Evolutionary conservation across 371 early-diverging fungal species (phyloP), one percentile per base, ranked within the genome.

Genomic region (Rhizopus sp.): DNA sequence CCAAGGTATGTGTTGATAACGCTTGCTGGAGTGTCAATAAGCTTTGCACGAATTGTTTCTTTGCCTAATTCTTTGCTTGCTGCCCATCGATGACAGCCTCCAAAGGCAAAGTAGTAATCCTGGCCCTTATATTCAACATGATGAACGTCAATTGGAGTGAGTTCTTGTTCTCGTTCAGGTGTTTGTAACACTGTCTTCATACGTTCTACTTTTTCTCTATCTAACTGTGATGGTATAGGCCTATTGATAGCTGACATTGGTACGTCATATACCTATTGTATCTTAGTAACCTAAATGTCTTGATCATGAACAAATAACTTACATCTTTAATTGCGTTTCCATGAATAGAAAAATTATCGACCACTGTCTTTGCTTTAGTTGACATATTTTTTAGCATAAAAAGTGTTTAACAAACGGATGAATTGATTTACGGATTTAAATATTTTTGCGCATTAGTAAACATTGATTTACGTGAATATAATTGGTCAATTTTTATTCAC

Each of bases 41-140:
- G 52, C 44, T 76, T 76, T 0, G 71, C 79, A 39, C 65, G 60
- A 33, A 78, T 76, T 0, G 71, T 76, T 17, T 72, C 74, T 45
- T 60, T 57, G 3, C 68, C 67, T 5, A 74, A 40, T 45, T 74
- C 74, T 55, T 72, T 78, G 34, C 71, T 74, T 16, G 79, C 79
- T 53, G 69, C 77, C 79, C 79, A 78, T 13, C 79, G 69, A 55
- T 78, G 79, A 39, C 79, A 78, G 4, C 79, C 79, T 7, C 79
- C 79, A 59, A 78, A 70, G 7, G 74, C 77, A 62, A 78, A 76
- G 35, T 76, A 78, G 34, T 78, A 78, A 31, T 78, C 72, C n/a
- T 72, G 15, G 5, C 67, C 74, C 32, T 73, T 71, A 44, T 73
- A 63, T 44, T 62, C 53, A 5, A 69, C 70, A 55, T 73, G 79